Evolutionary conservation across 805 yeast genomes (phyloP).

Genomic region (Hanseniaspora hatyaiensis): DNA sequence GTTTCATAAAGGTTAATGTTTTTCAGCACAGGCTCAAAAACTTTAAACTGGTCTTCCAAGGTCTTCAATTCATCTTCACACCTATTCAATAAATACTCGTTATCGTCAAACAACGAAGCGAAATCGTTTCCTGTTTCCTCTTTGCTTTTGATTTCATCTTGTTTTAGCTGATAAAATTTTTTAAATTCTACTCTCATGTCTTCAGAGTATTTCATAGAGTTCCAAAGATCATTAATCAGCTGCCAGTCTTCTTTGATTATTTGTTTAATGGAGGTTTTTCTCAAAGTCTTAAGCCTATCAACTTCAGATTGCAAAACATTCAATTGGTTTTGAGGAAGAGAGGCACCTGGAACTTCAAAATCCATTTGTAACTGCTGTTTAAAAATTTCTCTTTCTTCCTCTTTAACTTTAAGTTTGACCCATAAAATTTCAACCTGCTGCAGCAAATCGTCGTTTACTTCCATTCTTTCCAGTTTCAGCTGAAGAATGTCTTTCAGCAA

Average conservation of each 20-base stretch:
- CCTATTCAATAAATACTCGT: slow-evolving; percentile 48
- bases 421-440: slow-evolving; percentile 42
- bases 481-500: slow-evolving; percentile 22
- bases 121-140: slow-evolving; percentile 17
- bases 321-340: slow-evolving; percentile 39
- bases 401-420: slow-evolving; percentile 44
- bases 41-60: slow-evolving; percentile 40
- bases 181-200: slow-evolving; percentile 41
- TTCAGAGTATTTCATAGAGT: slow-evolving; percentile 44
- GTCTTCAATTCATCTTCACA: slow-evolving; percentile 53
- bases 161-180: slow-evolving; percentile 23
- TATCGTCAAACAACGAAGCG: slow-evolving; percentile 34
- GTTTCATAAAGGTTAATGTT: slow-evolving; percentile 45
- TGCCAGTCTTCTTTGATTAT: slow-evolving; percentile 53
- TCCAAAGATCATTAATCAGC: slow-evolving; percentile 54
- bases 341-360: slow-evolving; percentile 19
- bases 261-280: slow-evolving; percentile 53
- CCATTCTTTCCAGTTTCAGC: slow-evolving; percentile 31
- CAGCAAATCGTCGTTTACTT: slow-evolving; percentile 22
- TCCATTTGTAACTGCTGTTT: slow-evolving; percentile 26
- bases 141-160: slow-evolving; percentile 18
- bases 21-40: slow-evolving; percentile 44
- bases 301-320: slow-evolving; percentile 44
- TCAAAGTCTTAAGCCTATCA: slow-evolving; percentile 44
- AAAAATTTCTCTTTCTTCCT: slow-evolving; percentile 34